Base-by-base conservation (phyloP, 176 grass and related monocot species). In the Aegilops bicornis region DNA sequence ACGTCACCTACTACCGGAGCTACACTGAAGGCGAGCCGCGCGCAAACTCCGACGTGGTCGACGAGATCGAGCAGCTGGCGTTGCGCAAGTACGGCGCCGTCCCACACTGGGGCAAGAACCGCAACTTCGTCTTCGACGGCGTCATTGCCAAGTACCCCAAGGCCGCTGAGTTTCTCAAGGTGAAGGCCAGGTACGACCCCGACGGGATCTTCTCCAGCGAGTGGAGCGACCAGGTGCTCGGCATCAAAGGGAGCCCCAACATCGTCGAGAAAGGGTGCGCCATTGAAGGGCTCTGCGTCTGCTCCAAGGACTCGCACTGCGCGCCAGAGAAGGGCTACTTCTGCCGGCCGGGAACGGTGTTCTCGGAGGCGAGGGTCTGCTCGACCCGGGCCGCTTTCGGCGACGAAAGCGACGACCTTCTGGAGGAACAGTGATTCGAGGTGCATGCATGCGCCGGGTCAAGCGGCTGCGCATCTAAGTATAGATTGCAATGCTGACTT, bases 101-200 rank as follows among this genome's bases (percentile, higher is more conserved):
- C 20, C 90, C 93, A 3, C 93, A 95, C 65, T 95, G 90, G 90
- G 93, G 93, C 14, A 95, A 95, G 93, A 95, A 95, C 76, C 76
- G 90, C 4, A 91, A 95, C 80, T 80, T 92, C 15, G 93, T 68
- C 12, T 95, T 95, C 64, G 69, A 90, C 17, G 83, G 88, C 16
- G 64, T 79, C 75, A 64, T 63, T 1, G 56, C 35, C 12, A 92
- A 56, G 64, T 81, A 90, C 82, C 85, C 87, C 1, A 47, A 7
- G 2, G 82, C 81, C 5, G 8, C 6, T 3, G 36, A 74, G 64
- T 95, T 95, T 60, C 10, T 87, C 5, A 62, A 84, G 50, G 93
- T 87, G 2, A 92, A 86, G 80, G 68, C 22, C 2, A 20, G 65
- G 76, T 93, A 65, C 29, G 93, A 94, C 27, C 75, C 77, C 4